A percentile compares a stretch with the other conserved stretches of the same genome.
phyloP scores from a whole-genome alignment of 2,329 filamentous ascomycete species.

The Blumeria graminis region DNA sequence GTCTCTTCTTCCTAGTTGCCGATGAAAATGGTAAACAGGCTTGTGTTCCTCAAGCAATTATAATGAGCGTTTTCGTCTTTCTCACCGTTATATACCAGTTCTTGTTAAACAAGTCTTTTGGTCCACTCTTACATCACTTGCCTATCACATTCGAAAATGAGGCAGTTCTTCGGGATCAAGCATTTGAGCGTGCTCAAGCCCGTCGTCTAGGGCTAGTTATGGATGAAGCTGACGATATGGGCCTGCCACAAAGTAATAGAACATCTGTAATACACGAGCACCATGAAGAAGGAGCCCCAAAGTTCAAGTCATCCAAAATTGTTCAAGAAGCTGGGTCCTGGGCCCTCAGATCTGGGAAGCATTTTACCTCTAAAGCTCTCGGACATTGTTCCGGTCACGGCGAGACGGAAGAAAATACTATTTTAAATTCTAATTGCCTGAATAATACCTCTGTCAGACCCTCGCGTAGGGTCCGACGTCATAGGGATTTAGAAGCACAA shows the following conservation, averaged over 20 bases:
- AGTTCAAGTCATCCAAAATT: conserved; percentile 12
- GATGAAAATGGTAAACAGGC: conserved; percentile 27
- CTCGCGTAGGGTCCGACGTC: conserved; percentile 16
- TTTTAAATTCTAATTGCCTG: conserved; percentile 19
- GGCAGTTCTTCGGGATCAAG: conserved; percentile 70
- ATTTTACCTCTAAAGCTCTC: conserved; percentile 18
- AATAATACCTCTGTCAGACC: conserved; percentile 7
- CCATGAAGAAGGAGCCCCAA: conserved; percentile 20
- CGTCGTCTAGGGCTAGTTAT: conserved; percentile 38
- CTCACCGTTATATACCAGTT: conserved; percentile 59
- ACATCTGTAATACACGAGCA: conserved; percentile 13
- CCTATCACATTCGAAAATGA: conserved; percentile 93
- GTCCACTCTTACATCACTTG: conserved; percentile 64
- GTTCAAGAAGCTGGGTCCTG: conserved; percentile 11
- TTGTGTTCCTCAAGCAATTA: conserved; percentile 54
- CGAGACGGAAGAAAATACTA: conserved; percentile 16
- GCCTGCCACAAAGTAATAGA: conserved; percentile 6
- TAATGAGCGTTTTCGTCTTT: conserved; percentile 54
- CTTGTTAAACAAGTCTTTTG: conserved; percentile 61
- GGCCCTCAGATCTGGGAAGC: conserved; percentile 10
- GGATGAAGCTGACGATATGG: conserved; percentile 22
- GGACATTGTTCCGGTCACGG: conserved; percentile 9
- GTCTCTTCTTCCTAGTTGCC: conserved; percentile 60
- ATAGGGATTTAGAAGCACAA: conserved; percentile 47
- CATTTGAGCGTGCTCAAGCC: conserved; percentile 60